Base-by-base conservation (phyloP, 495 filamentous ascomycete species). In the Lasiosphaeria hispida region DNA sequence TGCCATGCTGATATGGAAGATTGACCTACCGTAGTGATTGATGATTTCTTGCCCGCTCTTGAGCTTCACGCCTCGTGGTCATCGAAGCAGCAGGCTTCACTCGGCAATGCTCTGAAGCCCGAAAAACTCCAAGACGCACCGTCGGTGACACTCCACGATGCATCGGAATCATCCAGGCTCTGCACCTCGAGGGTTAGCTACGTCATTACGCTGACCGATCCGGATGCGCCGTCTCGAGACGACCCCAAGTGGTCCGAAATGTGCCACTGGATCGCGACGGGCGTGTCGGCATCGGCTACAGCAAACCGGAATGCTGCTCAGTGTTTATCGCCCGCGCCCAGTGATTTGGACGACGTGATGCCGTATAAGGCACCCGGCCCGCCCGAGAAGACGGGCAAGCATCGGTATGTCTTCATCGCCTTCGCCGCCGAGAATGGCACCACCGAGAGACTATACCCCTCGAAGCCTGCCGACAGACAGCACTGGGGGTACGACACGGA, bases 231-330 rank as follows among this genome's bases (percentile, higher is more conserved):
- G 0, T 85, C 82, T 0, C 79, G 81, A 33, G 73, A 83, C 17
- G 68, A 88, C 61, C 85, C 85, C 13, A 76, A 85, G 63, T 88
- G 81, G 81, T 78, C 77, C n/a, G 83, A 90, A 67, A 81, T 87
- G 69, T 90, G 87, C 67, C 87, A 89, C 66, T 89, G 86, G 86
- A 81, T 90, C 65, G 75, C 76, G 4, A 78, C 80, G 3, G 76
- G 64, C 0, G 30, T 6, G 33, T 49, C 53, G 44, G 43, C 30
- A 33, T 43, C 35, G 23, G 23, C 17, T n/a, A 44, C 17, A 53
- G 43, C 15, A 41, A 10, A 8, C 35, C 44, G n/a, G 34, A 40
- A 35, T 14, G 5, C 5, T 14, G 5, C 5, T 53, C 19, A 10
- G 35, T 34, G 38, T 23, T 33, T 48, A 14, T 33, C 1, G 6